These are phyloP conservation scores for Debaryomyces sp. DNA, from an alignment of 1,139 yeast species.

Conservation along the genomic window DNA sequence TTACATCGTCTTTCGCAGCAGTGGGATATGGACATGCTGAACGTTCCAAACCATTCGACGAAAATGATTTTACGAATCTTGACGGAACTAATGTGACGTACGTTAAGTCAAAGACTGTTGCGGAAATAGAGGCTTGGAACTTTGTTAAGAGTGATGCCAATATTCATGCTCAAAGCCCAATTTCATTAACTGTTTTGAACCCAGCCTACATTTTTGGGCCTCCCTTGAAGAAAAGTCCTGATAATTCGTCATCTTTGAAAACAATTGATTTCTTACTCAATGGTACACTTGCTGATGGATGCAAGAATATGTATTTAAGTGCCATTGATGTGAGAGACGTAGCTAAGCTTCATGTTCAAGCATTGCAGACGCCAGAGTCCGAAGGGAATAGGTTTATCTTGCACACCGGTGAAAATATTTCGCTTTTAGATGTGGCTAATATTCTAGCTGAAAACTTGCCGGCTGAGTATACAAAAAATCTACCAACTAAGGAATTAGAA, in stretches of 20 bases:
- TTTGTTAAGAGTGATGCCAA: conserved; percentile 9
- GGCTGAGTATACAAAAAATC: neutral
- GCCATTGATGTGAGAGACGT: conserved; percentile 23
- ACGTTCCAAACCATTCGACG: conserved; percentile 1
- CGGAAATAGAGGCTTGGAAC: conserved; percentile 19
- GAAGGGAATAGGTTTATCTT: conserved; percentile 14
- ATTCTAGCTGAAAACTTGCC: neutral
- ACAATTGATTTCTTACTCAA: neutral
- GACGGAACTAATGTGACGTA: conserved; percentile 13
- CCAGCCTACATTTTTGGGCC: conserved; percentile 24
- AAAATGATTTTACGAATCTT: conserved; percentile 10
- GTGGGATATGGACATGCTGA: conserved; percentile 8
- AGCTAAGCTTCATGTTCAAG: conserved; percentile 18
- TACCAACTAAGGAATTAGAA: conserved; percentile 5
- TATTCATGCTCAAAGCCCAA: conserved; percentile 10
- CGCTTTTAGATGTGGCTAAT: conserved; percentile 2
- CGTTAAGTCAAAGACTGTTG: conserved; percentile 15
- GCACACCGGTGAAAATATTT: neutral
- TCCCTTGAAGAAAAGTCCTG: conserved; percentile 6
- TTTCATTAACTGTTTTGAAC: conserved; percentile 16
- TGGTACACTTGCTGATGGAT: neutral
- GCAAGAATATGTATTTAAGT: neutral
- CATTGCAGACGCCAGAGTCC: conserved; percentile 14
- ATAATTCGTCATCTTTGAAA: conserved; percentile 1
- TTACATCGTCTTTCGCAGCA: conserved; percentile 25